These are phyloP conservation scores for Hapsidospora chrysogenum DNA, from an alignment of 495 filamentous ascomycete genomes.

Conservation along the genomic window DNA sequence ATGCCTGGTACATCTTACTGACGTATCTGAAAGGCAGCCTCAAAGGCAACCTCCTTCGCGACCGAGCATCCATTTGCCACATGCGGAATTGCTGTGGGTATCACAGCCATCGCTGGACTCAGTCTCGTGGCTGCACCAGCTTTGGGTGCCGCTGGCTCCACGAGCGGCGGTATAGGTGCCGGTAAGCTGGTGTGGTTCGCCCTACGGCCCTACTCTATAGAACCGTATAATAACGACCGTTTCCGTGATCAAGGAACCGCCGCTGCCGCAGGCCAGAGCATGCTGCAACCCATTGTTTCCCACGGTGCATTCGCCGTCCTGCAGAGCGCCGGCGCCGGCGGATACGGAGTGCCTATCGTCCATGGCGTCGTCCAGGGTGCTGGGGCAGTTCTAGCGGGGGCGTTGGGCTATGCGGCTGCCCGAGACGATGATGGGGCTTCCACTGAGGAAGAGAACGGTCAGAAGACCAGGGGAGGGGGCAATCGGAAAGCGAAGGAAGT, in stretches of 20 bases:
- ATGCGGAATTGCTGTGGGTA: too few species aligned
- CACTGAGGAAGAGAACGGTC: background rate
- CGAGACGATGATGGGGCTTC: background rate
- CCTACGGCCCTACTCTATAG: background rate
- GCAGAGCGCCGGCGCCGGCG: constrained; percentile 12
- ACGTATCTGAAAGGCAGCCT: too few species aligned
- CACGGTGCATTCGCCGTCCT: constrained; percentile 7
- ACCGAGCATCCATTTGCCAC: too few species aligned
- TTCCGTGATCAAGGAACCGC: constrained; percentile 6
- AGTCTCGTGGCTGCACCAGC: background rate
- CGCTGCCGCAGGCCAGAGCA: constrained; percentile 6
- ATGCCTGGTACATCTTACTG: too few species aligned
- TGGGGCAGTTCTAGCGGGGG: constrained; percentile 1
- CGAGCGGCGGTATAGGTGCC: background rate
- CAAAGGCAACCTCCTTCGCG: too few species aligned
- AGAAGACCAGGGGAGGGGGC: background rate
- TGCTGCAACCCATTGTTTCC: constrained; percentile 7
- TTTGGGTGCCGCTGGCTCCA: background rate
- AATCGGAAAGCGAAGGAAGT: background rate
- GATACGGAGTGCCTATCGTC: constrained; percentile 8
- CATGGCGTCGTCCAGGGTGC: constrained; percentile 6
- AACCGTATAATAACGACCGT: background rate
- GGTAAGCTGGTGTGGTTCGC: background rate
- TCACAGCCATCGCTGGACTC: background rate
- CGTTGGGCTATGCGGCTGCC: background rate